Percentiles rank a stretch among this genome's conserved stretches.
phyloP scores from a whole-genome alignment of 345 rosid genomes.

The Brassica nigra region DNA sequence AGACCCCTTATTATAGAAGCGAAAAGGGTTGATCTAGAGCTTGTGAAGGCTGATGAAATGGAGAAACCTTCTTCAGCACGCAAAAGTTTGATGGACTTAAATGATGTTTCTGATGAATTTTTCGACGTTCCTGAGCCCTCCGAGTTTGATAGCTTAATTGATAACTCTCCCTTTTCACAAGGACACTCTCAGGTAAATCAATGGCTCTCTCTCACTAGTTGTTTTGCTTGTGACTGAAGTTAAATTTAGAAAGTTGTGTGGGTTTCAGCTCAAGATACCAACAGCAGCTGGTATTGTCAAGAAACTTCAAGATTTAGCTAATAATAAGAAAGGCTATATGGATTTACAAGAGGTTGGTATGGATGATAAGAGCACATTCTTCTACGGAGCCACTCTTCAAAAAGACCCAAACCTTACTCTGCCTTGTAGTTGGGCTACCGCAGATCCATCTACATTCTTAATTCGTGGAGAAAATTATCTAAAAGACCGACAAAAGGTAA shows the following conservation, averaged over 20 bases:
- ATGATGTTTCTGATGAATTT: constrained; percentile 79
- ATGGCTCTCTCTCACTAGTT: background rate
- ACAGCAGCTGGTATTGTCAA: constrained; percentile 71
- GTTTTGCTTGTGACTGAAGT: constrained; percentile 19
- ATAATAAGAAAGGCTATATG: constrained; percentile 68
- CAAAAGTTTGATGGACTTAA: constrained; percentile 55
- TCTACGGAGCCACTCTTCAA: constrained; percentile 74
- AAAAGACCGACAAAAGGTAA: constrained; percentile 71
- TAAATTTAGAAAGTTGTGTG: constrained; percentile 33
- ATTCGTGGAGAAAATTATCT: constrained; percentile 78
- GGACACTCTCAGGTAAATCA: constrained; percentile 40
- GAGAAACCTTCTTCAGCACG: constrained; percentile 50
- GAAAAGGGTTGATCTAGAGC: constrained; percentile 25
- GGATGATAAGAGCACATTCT: constrained; percentile 44
- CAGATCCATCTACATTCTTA: constrained; percentile 73
- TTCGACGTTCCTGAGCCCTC: constrained; percentile 78
- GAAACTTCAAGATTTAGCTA: constrained; percentile 78
- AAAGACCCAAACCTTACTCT: constrained; percentile 52
- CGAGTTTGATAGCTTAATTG: constrained; percentile 47
- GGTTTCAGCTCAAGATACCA: constrained; percentile 51
- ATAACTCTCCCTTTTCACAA: constrained; percentile 49
- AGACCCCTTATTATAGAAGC: constrained; percentile 38
- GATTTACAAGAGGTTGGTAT: constrained; percentile 56
- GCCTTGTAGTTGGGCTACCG: constrained; percentile 75
- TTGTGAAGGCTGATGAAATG: constrained; percentile 38